These are phyloP conservation scores for Malbranchea cinnamomea DNA, from an alignment of 2,329 filamentous ascomycete genomes.

Conservation along the genomic window DNA sequence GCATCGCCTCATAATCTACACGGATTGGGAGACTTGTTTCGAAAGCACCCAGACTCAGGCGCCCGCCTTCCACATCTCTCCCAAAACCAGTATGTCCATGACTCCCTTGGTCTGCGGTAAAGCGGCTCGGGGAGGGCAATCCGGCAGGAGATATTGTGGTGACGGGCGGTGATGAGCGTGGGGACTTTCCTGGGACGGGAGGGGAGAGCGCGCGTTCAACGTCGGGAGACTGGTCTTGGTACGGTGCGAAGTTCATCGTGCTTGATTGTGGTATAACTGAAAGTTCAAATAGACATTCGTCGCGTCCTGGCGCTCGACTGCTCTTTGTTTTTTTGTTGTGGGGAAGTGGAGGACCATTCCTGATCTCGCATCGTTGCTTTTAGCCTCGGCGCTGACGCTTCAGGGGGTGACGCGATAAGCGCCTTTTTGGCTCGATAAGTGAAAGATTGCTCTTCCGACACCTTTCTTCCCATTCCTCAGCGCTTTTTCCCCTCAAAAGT, in stretches of 20 bases:
- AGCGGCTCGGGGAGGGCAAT: constrained; percentile 25
- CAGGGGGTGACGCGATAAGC: too few relatives aligned
- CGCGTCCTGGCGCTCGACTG: too few relatives aligned
- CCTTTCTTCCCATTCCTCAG: too few relatives aligned
- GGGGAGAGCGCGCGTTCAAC: constrained; percentile 67
- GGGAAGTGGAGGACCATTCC: too few relatives aligned
- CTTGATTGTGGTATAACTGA: too few relatives aligned
- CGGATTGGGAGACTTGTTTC: constrained; percentile 78
- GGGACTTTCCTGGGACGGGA: constrained; percentile 42
- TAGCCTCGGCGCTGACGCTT: too few relatives aligned
- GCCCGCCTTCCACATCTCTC: constrained; percentile 32
- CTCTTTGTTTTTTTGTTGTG: too few relatives aligned
- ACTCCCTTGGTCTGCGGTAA: constrained; percentile 18
- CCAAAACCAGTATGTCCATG: constrained; percentile 16
- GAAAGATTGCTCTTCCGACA: too few relatives aligned
- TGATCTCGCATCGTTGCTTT: too few relatives aligned
- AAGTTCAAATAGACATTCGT: too few relatives aligned
- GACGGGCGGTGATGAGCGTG: constrained; percentile 33
- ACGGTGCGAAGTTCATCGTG: constrained; percentile 86
- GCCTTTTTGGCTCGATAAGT: too few relatives aligned
- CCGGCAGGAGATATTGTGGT: constrained; percentile 28
- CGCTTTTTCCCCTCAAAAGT: too few relatives aligned
- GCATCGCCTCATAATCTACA: constrained; percentile 75
- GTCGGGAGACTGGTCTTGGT: constrained; percentile 85
- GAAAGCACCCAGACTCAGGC: constrained; percentile 61